Evolutionary conservation across 805 yeast species (phyloP).

Genomic region (Myxozyma udenii): DNA sequence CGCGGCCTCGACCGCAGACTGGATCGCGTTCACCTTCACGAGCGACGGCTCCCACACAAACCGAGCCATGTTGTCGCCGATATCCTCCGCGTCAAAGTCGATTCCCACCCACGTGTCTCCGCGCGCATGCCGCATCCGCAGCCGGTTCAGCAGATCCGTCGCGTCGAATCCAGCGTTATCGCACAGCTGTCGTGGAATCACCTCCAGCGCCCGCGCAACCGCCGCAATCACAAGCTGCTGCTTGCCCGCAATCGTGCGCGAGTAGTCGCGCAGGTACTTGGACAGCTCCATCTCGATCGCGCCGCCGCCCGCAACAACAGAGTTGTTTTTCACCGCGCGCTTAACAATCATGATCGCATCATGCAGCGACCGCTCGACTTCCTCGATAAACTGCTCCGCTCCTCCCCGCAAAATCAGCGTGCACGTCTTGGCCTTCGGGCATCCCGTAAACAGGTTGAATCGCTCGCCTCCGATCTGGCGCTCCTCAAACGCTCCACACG

Average conservation of each 20-base stretch:
- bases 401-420: conserved; percentile 94
- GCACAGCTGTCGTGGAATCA: conserved; percentile 94
- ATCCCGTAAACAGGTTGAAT: conserved; percentile 87
- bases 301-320: conserved; percentile 97
- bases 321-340: conserved; percentile 81
- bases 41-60: conserved; percentile 98
- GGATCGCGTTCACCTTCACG: conserved; percentile 88
- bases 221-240: conserved; percentile 91
- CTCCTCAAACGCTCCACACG: conserved; percentile 84
- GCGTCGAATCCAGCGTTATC: conserved; percentile 99
- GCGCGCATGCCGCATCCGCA: conserved; percentile 90
- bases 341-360: conserved; percentile 99
- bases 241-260: conserved; percentile 88
- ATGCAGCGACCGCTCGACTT: conserved; percentile 94
- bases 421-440: conserved; percentile 89
- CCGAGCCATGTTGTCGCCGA: conserved; percentile 77
- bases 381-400: conserved; percentile 96
- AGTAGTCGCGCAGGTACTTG: conserved; percentile 77
- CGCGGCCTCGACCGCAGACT: conserved; percentile 96
- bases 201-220: conserved; percentile 90
- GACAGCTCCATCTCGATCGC: conserved; percentile 98
- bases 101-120: conserved; percentile 92
- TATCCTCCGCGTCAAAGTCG: conserved; percentile 76
- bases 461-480: conserved; percentile 95
- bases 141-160: conserved; percentile 83